phyloP scores from a whole-genome alignment of 2,329 filamentous ascomycete genomes.

The Clonostachys sp. region DNA sequence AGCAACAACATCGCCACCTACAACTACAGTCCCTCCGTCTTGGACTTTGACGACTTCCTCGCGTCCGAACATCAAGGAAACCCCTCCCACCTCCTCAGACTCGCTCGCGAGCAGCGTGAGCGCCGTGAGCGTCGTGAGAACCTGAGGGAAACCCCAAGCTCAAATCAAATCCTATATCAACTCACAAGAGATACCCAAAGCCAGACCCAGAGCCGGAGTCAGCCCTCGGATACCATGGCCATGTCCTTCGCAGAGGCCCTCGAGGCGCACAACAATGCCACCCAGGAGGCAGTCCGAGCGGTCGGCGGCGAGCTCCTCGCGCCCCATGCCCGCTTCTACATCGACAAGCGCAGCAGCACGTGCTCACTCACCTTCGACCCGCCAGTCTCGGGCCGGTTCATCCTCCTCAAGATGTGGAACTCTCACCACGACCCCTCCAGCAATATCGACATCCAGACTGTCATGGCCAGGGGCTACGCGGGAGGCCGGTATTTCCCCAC shows the following conservation, averaged over 20 bases:
- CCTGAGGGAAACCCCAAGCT: conserved; percentile 5
- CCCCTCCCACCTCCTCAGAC: background rate
- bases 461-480: conserved; percentile 78
- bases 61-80: conserved; percentile 1
- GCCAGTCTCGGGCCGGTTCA: conserved; percentile 74
- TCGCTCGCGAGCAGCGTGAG: conserved; percentile 5
- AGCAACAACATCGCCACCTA: too few relatives aligned
- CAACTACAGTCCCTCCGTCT: conserved; percentile 6
- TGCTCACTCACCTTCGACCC: conserved; percentile 85
- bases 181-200: background rate
- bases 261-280: conserved; percentile 46
- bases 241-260: conserved; percentile 23
- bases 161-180: background rate
- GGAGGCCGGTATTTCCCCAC: conserved; percentile 80
- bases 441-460: conserved; percentile 88
- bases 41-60: conserved; percentile 7
- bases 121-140: conserved; percentile 6
- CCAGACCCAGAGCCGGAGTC: conserved; percentile 5
- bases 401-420: conserved; percentile 88
- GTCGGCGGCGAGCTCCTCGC: conserved; percentile 58
- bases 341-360: conserved; percentile 75
- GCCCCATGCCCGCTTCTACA: conserved; percentile 79
- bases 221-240: background rate
- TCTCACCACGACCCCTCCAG: conserved; percentile 57
- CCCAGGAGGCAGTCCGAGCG: conserved; percentile 51